Conservation (phyloP, 1,284 basidiomycete species). For the Agaricales sp. region DNA sequence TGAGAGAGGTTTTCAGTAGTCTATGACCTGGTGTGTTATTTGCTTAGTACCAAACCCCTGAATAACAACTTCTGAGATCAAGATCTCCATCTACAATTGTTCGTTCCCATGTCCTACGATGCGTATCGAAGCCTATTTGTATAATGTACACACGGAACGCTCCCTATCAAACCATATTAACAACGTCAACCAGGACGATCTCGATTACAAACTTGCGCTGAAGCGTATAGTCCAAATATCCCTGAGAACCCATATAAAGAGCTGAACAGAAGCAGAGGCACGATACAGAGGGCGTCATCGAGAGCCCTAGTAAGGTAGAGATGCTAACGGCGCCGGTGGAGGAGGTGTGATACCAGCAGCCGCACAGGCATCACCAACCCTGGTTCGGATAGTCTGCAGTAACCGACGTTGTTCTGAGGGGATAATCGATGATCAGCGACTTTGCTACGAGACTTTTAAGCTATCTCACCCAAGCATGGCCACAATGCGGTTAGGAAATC, state of each 20-base stretch:
- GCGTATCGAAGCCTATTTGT: no score
- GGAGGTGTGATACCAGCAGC: background rate
- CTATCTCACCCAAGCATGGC: conserved; percentile 1
- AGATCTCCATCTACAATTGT: no score
- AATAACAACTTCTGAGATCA: no score
- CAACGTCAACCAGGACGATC: no score
- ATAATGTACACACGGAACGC: no score
- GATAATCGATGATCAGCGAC: background rate
- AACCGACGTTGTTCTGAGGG: background rate
- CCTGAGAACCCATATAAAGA: no score
- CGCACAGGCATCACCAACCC: background rate
- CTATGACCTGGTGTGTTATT: background rate
- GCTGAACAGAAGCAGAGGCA: no score
- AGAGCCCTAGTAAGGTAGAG: background rate
- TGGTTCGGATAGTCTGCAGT: background rate
- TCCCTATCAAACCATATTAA: no score
- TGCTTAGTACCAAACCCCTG: no score
- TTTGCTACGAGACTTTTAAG: background rate
- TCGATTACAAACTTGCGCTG: no score
- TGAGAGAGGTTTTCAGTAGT: background rate
- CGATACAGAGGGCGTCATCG: background rate
- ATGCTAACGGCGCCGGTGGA: background rate
- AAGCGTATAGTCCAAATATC: no score
- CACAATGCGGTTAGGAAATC: conserved; percentile 28
- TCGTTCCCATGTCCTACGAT: no score